These are phyloP conservation scores for Tardiomyces digboiensis DNA, from an alignment of 1,139 yeast species.

Conservation along the genomic window DNA sequence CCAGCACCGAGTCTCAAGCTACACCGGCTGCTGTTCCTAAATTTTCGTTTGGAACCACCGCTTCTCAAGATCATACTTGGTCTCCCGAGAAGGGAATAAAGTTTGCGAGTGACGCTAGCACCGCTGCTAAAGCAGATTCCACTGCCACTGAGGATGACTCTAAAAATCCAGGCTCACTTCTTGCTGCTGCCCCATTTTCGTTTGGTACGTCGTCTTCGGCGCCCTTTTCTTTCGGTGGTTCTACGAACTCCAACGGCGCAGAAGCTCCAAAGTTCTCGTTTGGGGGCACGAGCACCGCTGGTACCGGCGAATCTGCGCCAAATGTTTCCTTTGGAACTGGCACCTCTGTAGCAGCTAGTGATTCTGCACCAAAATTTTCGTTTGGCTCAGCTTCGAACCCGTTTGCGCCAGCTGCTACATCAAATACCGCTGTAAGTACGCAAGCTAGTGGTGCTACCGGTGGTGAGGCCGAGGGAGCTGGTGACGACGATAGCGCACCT, in stretches of 20 bases:
- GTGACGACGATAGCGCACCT: slow-evolving; percentile 14
- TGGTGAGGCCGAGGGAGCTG: slow-evolving; percentile 8
- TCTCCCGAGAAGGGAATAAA: slow-evolving; percentile 27
- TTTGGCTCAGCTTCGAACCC: slow-evolving; percentile 1
- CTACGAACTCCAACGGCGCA: slow-evolving; percentile 3
- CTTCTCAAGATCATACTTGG: slow-evolving; percentile 17
- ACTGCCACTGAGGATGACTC: slow-evolving; percentile 8
- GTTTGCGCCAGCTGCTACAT: not conserved
- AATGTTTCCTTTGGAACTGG: slow-evolving; percentile 14
- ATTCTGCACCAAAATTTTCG: not conserved
- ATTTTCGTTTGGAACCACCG: slow-evolving; percentile 6
- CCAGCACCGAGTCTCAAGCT: not conserved
- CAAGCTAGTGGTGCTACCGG: slow-evolving; percentile 9
- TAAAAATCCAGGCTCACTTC: slow-evolving; percentile 1
- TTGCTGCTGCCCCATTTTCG: slow-evolving; percentile 3
- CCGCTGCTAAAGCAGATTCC: slow-evolving; percentile 3
- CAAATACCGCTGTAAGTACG: not conserved
- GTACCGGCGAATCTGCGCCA: not conserved
- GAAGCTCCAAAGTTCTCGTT: slow-evolving; percentile 8
- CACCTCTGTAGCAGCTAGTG: slow-evolving; percentile 1
- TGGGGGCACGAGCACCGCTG: slow-evolving; percentile 6
- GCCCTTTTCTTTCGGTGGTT: not conserved
- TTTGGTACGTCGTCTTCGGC: slow-evolving; percentile 2
- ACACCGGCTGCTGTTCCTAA: too few species aligned
- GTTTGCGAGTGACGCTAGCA: slow-evolving; percentile 13